Evolutionary conservation across 192 early-diverging fungal species (phyloP).

Genomic region (Rhizophagus sp.): DNA sequence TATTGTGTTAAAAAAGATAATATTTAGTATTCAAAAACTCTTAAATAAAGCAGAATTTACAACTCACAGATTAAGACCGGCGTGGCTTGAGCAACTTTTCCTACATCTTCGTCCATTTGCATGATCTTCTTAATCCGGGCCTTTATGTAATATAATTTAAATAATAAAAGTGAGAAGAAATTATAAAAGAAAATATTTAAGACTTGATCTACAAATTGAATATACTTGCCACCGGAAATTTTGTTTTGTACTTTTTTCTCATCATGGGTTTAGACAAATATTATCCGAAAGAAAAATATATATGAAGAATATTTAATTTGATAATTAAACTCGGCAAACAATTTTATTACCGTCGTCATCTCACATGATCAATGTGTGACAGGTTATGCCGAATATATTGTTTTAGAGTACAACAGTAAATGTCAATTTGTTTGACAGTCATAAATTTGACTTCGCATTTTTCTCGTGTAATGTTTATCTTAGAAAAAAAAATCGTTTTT

Average conservation of each 20-base stretch:
- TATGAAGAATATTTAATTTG: not conserved
- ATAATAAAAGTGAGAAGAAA: slow-evolving; percentile 9
- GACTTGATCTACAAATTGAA: not conserved
- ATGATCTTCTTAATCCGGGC: slow-evolving; percentile 99
- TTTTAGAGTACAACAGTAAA: no score
- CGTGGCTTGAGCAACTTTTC: slow-evolving; percentile 96
- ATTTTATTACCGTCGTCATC: no score
- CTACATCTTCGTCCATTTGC: slow-evolving; percentile 98
- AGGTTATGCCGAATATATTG: no score
- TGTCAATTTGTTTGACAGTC: no score
- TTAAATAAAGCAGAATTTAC: not conserved
- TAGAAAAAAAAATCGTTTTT: no score
- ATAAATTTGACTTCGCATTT: no score
- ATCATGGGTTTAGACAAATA: slow-evolving; percentile 41
- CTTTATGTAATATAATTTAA: slow-evolving; percentile 48
- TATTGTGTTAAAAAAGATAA: not conserved
- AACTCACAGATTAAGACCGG: slow-evolving; percentile 90
- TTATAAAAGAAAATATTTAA: not conserved
- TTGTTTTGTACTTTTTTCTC: slow-evolving; percentile 91
- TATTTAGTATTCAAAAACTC: not conserved
- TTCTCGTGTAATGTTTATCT: no score
- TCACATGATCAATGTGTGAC: no score
- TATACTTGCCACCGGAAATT: slow-evolving; percentile 85
- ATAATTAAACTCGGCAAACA: no score
- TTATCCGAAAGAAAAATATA: not conserved